Evolutionary conservation across 345 rosid species (phyloP), one percentile per base, ranked within the genome.

Genomic region (Arabidopsis arenosa): DNA sequence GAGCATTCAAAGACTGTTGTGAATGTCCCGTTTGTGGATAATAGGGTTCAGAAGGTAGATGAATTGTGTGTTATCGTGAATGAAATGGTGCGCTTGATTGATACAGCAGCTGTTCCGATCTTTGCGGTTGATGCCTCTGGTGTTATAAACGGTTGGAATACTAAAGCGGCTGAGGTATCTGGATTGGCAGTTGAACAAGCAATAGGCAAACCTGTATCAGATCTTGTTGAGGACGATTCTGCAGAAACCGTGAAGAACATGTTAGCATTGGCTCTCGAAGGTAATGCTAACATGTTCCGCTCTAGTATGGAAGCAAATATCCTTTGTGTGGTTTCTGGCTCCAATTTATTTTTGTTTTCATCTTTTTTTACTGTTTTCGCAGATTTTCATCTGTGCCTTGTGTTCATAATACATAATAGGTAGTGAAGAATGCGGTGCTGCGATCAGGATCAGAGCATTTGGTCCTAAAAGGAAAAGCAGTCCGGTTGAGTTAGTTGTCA

Each of bases 91-190:
- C 96, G 88, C 44, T 80, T 92, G 48, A 88, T 92, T 61, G 94
- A 92, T 83, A 87, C 96, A n/a, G 96, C 96, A 23, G 88, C 85
- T 70, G 97, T 84, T 49, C 97, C 97, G 0, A 90, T 92, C 64
- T 72, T 92, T 37, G 94, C 96, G 15, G 89, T 89, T 71, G 94
- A 92, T 83, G 82, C 85, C 61, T 81, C 82, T 58, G 90, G 94
- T 72, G 75, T 63, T 58, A 69, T 92, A 66, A 92, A 90, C 35
- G 96, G 96, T 21, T 92, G 96, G 97, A 92, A 92, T 75, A 40
- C 88, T 55, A 92, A 90, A 82, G 87, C 83, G 44, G 88, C 89
- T 12, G 96, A 92, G 81, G 81, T 92, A 53, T 87, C 93, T 8
- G 96, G 96, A 30, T 70, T 87, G 63, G 63, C 81, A 48, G 88